Evolutionary conservation across 2,329 filamentous ascomycete genomes (phyloP), one percentile per base, ranked within the genome.

Genomic region (Diplodia scrobiculata): DNA sequence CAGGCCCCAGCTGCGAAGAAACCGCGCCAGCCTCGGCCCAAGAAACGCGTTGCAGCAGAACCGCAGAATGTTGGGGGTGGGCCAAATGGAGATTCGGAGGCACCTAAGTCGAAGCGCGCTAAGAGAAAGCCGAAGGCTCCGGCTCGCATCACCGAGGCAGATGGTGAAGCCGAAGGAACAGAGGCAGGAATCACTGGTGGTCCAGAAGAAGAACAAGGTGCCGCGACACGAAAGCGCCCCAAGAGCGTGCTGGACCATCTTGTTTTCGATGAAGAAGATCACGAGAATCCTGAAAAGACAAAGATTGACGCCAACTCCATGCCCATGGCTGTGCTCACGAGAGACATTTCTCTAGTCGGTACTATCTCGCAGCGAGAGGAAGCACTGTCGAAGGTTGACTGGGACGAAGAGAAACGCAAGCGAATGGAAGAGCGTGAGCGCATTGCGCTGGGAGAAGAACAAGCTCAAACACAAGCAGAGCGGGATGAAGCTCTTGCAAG

Each of bases 311-410:
- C 86, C 25, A 84, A 84, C 27, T 84, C 83, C 3, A 83, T 90
- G 29, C 91, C 86, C 64, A 91, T 95, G 87, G 84, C 83, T 51
- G 89, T 92, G 66, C 78, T 95, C 2, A 90, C 87, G 59, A 86
- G 84, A 68, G 89, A 91, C 21, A 72, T 74, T 47, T 72, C 76
- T 27, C 79, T 90, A 25, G 88, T 89, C 66, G 91, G 91, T 66
- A 91, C 90, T 74, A 87, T 89, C 67, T 93, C 91, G 66, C 88
- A 87, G 72, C 84, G 88, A 2, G 90, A 92, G 70, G 86, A 88
- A 71, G 87, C 90, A 72, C 87, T 95, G 71, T 86, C 87, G 50
- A 83, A 88, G 69, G 86, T 91, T 51, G 84, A 91, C 69, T 81
- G 83, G 78, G 79, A 81, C 52, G 79, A 84, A 68, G 80, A 84